These are phyloP conservation scores for Colletotrichum gigasporum DNA, from an alignment of 2,329 filamentous ascomycete genomes.

Conservation along the genomic window DNA sequence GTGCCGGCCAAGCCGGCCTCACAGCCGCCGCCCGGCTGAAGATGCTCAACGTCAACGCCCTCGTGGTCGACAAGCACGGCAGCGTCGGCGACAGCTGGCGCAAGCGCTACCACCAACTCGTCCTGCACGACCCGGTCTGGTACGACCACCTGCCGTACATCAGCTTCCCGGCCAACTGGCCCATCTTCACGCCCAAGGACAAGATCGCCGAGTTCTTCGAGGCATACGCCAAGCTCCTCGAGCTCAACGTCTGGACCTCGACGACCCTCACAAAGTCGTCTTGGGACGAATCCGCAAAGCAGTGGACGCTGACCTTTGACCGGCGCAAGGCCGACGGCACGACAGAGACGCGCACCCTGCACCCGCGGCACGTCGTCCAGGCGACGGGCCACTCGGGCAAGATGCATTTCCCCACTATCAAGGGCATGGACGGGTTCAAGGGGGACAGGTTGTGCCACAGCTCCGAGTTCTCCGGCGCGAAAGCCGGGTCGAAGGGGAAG, in stretches of 20 bases:
- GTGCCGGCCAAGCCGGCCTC: constrained; percentile 62
- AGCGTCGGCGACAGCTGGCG: constrained; percentile 69
- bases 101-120: constrained; percentile 62
- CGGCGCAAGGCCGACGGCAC: constrained; percentile 54
- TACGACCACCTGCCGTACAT: constrained; percentile 69
- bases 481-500: constrained; percentile 57
- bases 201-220: constrained; percentile 74
- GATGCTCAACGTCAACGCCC: constrained; percentile 60
- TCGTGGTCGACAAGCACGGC: constrained; percentile 61
- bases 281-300: constrained; percentile 57
- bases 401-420: constrained; percentile 64
- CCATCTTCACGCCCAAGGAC: constrained; percentile 73
- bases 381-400: constrained; percentile 76
- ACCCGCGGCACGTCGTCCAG: constrained; percentile 72
- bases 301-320: constrained; percentile 66
- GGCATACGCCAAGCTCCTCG: constrained; percentile 67
- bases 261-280: constrained; percentile 55
- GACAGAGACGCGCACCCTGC: constrained; percentile 61
- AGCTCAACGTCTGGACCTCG: constrained; percentile 71
- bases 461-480: constrained; percentile 65
- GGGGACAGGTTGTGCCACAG: constrained; percentile 67
- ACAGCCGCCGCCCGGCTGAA: constrained; percentile 62
- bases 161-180: constrained; percentile 69
- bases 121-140: constrained; percentile 72
- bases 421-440: constrained; percentile 62